Evolutionary conservation across 345 rosid genomes (phyloP).

Genomic region (Schrenkiella parvula): DNA sequence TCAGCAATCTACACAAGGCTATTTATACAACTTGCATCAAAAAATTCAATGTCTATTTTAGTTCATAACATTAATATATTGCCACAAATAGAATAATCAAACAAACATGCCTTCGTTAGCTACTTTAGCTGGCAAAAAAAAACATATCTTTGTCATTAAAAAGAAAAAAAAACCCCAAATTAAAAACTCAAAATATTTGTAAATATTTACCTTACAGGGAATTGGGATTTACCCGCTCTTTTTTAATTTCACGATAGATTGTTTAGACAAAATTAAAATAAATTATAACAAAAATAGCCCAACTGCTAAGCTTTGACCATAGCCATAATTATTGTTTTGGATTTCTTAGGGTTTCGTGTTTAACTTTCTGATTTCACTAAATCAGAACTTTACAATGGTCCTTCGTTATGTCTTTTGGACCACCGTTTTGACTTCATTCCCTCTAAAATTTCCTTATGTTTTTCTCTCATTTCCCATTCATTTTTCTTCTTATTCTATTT

Average conservation of each 20-base stretch:
- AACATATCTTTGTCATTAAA: not conserved
- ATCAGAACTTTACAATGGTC: conserved; percentile 27
- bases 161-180: not conserved
- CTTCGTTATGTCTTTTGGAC: conserved; percentile 24
- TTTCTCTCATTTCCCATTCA: conserved; percentile 11
- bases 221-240: conserved; percentile 19
- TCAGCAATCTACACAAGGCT: conserved; percentile 17
- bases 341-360: conserved; percentile 13
- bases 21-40: conserved; percentile 15
- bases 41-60: not conserved
- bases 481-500: not conserved
- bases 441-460: conserved; percentile 9
- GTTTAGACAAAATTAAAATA: not conserved
- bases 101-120: not conserved
- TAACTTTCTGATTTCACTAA: conserved; percentile 21
- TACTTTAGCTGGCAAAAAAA: not conserved
- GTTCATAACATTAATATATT: not conserved
- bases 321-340: conserved; percentile 14
- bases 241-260: conserved; percentile 6
- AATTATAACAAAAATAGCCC: not conserved
- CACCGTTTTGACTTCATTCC: conserved; percentile 36
- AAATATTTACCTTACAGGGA: conserved; percentile 9
- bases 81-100: not conserved
- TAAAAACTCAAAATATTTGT: not conserved
- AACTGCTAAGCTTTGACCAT: conserved; percentile 82